Evolutionary conservation across 805 yeast genomes (phyloP).

Genomic region (Saturnispora ahearnii): DNA sequence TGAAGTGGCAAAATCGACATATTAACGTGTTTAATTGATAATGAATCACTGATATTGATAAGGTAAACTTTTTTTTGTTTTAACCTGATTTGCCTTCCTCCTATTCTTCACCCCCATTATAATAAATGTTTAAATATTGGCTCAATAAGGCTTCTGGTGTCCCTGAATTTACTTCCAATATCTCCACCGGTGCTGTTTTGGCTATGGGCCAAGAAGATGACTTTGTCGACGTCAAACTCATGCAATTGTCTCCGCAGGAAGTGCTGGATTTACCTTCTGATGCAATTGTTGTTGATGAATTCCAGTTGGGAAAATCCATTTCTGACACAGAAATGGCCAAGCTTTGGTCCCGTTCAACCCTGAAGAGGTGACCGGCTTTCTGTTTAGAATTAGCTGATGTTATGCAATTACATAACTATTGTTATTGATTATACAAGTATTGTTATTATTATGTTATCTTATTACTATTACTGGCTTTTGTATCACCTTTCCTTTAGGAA

Average conservation of each 20-base stretch:
- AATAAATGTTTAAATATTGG: slow-evolving; percentile 4
- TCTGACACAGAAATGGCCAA: slow-evolving; percentile 25
- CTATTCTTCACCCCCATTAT: not conserved
- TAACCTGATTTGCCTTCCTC: not conserved
- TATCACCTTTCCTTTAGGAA: no score
- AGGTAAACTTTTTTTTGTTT: not conserved
- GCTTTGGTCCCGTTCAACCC: slow-evolving; percentile 15
- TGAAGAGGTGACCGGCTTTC: slow-evolving; percentile 10
- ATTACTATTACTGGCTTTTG: no score
- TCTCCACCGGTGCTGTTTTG: not conserved
- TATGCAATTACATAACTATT: not conserved
- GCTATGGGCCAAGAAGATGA: slow-evolving; percentile 28
- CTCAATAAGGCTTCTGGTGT: not conserved
- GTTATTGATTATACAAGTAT: not conserved
- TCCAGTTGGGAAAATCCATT: slow-evolving; percentile 25
- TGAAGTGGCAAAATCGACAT: slow-evolving; percentile 10
- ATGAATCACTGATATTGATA: not conserved
- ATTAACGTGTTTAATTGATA: not conserved
- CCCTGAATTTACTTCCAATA: not conserved
- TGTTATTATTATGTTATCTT: no score
- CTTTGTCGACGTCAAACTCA: slow-evolving; percentile 37
- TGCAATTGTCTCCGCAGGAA: slow-evolving; percentile 46
- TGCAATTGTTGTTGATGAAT: slow-evolving; percentile 23
- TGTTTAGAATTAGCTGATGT: no score
- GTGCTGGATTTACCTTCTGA: slow-evolving; percentile 31